A percentile compares a stretch with the other conserved stretches of the same genome.
phyloP scores from a whole-genome alignment of 176 grass and related monocot species.

The Oropetium thomaeum region DNA sequence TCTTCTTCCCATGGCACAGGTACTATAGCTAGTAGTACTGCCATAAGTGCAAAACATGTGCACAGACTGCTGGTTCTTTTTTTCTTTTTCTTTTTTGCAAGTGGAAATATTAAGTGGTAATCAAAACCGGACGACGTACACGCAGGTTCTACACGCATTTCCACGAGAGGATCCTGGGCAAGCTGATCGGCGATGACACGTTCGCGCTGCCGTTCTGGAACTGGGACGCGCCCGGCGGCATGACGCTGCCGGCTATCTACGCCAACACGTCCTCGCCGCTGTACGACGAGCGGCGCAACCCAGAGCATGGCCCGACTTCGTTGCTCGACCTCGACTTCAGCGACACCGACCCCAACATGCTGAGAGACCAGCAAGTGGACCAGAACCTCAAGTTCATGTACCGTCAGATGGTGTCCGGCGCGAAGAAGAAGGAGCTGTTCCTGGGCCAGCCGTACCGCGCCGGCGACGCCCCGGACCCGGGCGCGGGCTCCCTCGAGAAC shows the following conservation, averaged over 20 bases:
- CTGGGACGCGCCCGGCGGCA: constrained; percentile 68
- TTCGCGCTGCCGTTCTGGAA: constrained; percentile 87
- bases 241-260: constrained; percentile 59
- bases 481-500: constrained; percentile 39
- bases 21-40: no score
- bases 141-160: constrained; percentile 61
- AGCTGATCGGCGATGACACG: constrained; percentile 68
- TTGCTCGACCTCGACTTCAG: constrained; percentile 53
- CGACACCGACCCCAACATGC: constrained; percentile 7
- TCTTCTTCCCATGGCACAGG: constrained; percentile 87
- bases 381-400: constrained; percentile 75
- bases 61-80: no score
- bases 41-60: no score
- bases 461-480: constrained; percentile 48
- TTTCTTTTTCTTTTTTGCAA: no score
- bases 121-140: background rate
- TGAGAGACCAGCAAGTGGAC: constrained; percentile 30
- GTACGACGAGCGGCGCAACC: constrained; percentile 44
- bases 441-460: constrained; percentile 58
- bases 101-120: no score
- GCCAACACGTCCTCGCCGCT: constrained; percentile 39
- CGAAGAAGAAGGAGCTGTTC: constrained; percentile 57
- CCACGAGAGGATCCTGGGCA: constrained; percentile 68
- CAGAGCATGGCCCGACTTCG: constrained; percentile 48
- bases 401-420: constrained; percentile 54